Percentiles rank a stretch among this genome's conserved stretches.
These are phyloP conservation scores for Elaeagnus macrophylla DNA, from an alignment of 306 rosid species.

Conservation along the genomic window DNA sequence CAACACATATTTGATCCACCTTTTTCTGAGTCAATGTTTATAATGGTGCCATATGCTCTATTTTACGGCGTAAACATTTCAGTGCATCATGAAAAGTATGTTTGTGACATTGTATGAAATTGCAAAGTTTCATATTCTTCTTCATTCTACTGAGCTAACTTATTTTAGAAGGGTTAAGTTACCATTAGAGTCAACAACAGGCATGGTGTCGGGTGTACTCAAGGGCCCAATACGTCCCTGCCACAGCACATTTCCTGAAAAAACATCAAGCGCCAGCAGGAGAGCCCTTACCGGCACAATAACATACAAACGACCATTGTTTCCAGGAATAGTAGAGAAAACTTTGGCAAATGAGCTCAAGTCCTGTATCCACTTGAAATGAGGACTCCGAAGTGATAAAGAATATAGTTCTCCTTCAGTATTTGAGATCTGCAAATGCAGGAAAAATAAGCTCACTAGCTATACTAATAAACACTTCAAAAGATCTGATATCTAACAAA, in stretches of 20 bases:
- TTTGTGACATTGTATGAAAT: background rate
- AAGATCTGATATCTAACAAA: no score
- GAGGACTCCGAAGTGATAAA: slow-evolving; percentile 41
- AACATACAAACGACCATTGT: slow-evolving; percentile 66
- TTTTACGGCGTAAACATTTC: no score
- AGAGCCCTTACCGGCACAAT: slow-evolving; percentile 48
- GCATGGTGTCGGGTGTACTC: slow-evolving; percentile 34
- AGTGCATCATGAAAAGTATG: background rate
- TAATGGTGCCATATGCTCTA: no score
- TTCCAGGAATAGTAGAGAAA: slow-evolving; percentile 58
- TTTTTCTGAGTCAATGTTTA: no score
- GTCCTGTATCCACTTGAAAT: slow-evolving; percentile 67
- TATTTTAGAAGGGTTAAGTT: slow-evolving; percentile 4
- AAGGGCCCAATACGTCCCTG: slow-evolving; percentile 63
- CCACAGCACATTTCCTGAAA: slow-evolving; percentile 62
- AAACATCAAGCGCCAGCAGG: slow-evolving; percentile 59
- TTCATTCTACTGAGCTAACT: background rate
- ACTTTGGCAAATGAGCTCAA: slow-evolving; percentile 51
- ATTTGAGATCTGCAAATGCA: slow-evolving; percentile 50
- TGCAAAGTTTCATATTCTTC: background rate
- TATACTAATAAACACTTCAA: no score
- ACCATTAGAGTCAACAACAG: slow-evolving; percentile 76
- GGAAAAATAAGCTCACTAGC: background rate
- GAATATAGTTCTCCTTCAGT: slow-evolving; percentile 62
- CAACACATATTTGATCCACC: background rate